Evolutionary conservation across 805 yeast species (phyloP), one percentile per base, ranked within the genome.

Genomic region (Schwanniomyces sp.): DNA sequence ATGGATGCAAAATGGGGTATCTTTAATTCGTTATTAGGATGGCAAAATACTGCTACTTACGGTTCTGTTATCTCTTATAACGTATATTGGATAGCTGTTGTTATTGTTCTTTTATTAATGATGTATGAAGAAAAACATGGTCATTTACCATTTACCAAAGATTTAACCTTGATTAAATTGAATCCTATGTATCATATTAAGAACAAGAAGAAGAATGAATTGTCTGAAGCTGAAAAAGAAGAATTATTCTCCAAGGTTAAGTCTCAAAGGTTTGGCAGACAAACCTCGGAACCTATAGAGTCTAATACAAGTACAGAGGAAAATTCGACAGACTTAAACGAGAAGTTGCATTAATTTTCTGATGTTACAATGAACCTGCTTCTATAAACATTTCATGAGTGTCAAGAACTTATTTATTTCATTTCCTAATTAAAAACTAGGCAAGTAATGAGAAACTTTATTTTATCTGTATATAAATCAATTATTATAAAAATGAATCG

Each of bases 31-130:
- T 69, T 92, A 48, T 75, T 92, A 53, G 99, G 98, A 52, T 92
- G 99, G 99, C 96, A 91, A 74, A 92, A 92, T 72, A 81, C 96
- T 45, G 98, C 97, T 50, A 90, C 96, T 55, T 80, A 88, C 64
- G 96, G 97, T 48, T 88, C 97, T 5, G 91, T 92, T 50, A 72
- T 92, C 45, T 81, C 91, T 43, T 92, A 92, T 76, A 91, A 90
- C 72, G 54, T 86, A 53, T 92, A 92, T 76, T 92, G 99, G 99
- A 58, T 91, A 46, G 67, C 70, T 36, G 64, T 90, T 46, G 84
- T 86, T 52, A 51, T 72, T 21, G 67, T 77, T 29, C 62, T 92
- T 40, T 44, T 62, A 14, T 68, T 85, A 56, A 81, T 92, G 90
- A 70, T 85, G 53, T 91, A 61, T 70, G 94, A 89, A 75, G 99